These are phyloP conservation scores for Podospora didyma DNA, from an alignment of 495 filamentous ascomycete genomes.

Conservation along the genomic window DNA sequence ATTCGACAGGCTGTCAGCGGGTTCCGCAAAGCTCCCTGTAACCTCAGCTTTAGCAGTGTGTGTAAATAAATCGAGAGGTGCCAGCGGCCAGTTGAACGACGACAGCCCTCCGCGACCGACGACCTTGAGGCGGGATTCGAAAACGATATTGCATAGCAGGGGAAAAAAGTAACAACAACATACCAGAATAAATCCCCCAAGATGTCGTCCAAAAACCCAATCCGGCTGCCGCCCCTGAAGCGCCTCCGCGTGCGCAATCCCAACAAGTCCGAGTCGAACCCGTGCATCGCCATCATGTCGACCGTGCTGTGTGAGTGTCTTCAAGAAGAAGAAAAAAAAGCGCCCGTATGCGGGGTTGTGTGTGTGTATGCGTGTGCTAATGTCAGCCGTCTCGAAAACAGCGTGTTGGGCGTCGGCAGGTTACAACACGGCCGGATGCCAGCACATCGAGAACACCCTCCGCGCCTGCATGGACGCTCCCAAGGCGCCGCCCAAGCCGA, in stretches of 20 bases:
- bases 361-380: too few relatives aligned
- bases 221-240: conserved; percentile 82
- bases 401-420: conserved; percentile 95
- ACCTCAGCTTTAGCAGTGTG: too few relatives aligned
- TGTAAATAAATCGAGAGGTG: too few relatives aligned
- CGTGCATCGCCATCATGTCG: conserved; percentile 81
- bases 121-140: too few relatives aligned
- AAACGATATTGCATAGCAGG: neutral
- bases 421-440: conserved; percentile 68
- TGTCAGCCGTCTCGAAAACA: conserved; percentile 29
- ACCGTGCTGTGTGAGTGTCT: conserved; percentile 72
- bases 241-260: conserved; percentile 80
- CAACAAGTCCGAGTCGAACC: conserved; percentile 68
- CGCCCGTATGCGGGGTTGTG: too few relatives aligned
- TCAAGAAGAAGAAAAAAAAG: too few relatives aligned
- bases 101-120: neutral
- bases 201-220: conserved; percentile 44
- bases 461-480: conserved; percentile 90
- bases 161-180: neutral
- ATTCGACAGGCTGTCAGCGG: too few relatives aligned
- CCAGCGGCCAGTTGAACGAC: too few relatives aligned
- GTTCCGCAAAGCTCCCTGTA: too few relatives aligned
- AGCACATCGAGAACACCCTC: conserved; percentile 73
- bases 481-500: conserved; percentile 60
- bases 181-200: neutral